A percentile compares a stretch with the other conserved stretches of the same genome.
Evolutionary conservation across 2,329 filamentous ascomycete species (phyloP).

Genomic region (Aspergillus niger): DNA sequence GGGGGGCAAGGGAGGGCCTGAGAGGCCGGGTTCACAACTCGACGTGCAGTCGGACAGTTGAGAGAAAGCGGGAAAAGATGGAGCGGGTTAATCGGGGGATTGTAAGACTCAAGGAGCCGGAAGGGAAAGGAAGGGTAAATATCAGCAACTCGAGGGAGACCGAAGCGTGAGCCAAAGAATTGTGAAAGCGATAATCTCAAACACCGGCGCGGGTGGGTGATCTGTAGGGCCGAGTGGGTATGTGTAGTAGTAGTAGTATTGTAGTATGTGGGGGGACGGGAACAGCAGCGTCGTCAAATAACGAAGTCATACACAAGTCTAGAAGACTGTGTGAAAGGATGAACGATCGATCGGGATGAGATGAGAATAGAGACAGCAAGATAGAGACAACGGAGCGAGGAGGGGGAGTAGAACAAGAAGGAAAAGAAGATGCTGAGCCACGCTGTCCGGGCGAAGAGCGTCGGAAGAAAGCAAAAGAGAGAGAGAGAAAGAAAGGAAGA

Average conservation of each 20-base stretch:
- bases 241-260: background rate
- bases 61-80: background rate
- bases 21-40: slow-evolving; percentile 12
- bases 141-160: background rate
- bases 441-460: background rate
- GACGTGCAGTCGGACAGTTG: slow-evolving; percentile 9
- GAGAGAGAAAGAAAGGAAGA: background rate
- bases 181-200: background rate
- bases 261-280: background rate
- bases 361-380: background rate
- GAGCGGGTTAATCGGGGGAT: background rate
- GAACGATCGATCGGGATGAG: too few relatives aligned
- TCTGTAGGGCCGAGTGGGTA: background rate
- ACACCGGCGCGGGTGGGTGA: background rate
- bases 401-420: background rate
- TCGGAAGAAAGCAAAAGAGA: background rate
- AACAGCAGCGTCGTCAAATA: background rate
- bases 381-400: background rate
- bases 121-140: background rate
- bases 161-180: background rate
- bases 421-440: background rate
- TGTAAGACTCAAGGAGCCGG: background rate
- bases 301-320: too few relatives aligned
- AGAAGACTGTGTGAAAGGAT: too few relatives aligned
- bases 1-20: background rate